Base-by-base conservation (phyloP, 2,329 filamentous ascomycete species). In the Thyridium curvatum region DNA sequence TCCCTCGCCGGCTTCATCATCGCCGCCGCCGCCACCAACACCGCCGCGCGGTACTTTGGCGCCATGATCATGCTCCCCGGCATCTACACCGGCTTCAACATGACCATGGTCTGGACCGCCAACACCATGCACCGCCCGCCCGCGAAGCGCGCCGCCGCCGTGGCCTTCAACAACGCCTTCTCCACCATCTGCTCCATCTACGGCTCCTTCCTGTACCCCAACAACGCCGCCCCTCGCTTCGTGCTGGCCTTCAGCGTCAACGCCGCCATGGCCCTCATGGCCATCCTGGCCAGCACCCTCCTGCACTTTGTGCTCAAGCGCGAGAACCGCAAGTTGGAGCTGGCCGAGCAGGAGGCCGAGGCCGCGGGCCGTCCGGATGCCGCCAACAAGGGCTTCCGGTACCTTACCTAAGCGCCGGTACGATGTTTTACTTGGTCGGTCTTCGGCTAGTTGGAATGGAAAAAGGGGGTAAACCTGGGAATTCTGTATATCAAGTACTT, bases 51-150 rank as follows among this genome's bases (percentile, higher is more conserved):
- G 0, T 67, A 66, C 41, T 65, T 67, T 41, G 50, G 61, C 35
- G 64, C 66, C 58, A 60, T 66, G 52, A 54, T 66, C 9, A 61
- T 81, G 1, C 42, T 68, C 13, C 62, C 58, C 1, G 62, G 59
- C 38, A 52, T 59, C 6, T 64, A 56, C 2, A 61, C 64, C 26
- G 62, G 59, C 2, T 61, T 62, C 1, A 62, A 65, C 38, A 53
- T 65, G 4, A 52, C 65, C 5, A 51, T 65, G 3, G 65, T 59
- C 52, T 66, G 66, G 46, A 66, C 60, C 0, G 61, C 52, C 38
- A 72, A 69, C 0, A 73, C 71, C 0, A 74, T 68, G 6, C 60
- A 64, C 8, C 57, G 64, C 2, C 65, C 65, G 0, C 45, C 60
- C 8, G 52, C 64, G 0, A 68, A 68, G 47, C 61, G 64, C 10